Evolutionary conservation across 2,329 filamentous ascomycete species (phyloP).

Genomic region (Clarireedia monteithiana): DNA sequence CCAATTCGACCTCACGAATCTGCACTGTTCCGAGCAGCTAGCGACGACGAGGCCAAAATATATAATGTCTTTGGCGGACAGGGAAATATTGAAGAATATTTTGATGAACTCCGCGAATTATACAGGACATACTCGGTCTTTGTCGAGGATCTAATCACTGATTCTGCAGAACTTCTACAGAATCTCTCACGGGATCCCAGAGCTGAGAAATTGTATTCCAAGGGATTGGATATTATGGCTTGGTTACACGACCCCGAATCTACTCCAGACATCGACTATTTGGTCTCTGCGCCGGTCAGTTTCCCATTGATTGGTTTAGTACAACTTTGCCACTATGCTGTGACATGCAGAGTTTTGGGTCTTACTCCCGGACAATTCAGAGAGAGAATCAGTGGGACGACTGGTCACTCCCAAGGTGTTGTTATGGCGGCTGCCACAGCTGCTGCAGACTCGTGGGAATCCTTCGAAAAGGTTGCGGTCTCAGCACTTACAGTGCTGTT

Average conservation of each 20-base stretch:
- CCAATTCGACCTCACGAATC: conserved; percentile 90
- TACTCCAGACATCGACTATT: conserved; percentile 88
- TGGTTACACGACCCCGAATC: conserved; percentile 87
- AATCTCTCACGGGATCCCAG: conserved; percentile 72
- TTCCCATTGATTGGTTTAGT: conserved; percentile 93
- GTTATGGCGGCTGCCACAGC: conserved; percentile 89
- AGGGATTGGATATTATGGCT: conserved; percentile 89
- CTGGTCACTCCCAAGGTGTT: conserved; percentile 93
- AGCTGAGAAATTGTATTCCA: conserved; percentile 92
- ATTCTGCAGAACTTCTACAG: conserved; percentile 81
- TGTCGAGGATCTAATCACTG: conserved; percentile 73
- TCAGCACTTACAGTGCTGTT: conserved; percentile 88
- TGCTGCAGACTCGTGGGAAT: conserved; percentile 87
- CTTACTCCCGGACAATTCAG: conserved; percentile 83
- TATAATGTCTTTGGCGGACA: conserved; percentile 96
- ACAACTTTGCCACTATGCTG: conserved; percentile 90
- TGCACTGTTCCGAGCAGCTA: conserved; percentile 80
- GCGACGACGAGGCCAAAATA: conserved; percentile 73
- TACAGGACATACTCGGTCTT: conserved; percentile 89
- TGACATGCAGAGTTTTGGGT: conserved; percentile 87
- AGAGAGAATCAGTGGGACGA: conserved; percentile 77
- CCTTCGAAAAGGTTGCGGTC: conserved; percentile 71
- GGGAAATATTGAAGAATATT: conserved; percentile 99
- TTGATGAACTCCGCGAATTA: conserved; percentile 89
- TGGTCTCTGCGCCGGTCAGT: conserved; percentile 91